A percentile compares a stretch with the other conserved stretches of the same genome.
phyloP scores from a whole-genome alignment of 306 rosid genomes.

The Psophocarpus tetragonolobus region DNA sequence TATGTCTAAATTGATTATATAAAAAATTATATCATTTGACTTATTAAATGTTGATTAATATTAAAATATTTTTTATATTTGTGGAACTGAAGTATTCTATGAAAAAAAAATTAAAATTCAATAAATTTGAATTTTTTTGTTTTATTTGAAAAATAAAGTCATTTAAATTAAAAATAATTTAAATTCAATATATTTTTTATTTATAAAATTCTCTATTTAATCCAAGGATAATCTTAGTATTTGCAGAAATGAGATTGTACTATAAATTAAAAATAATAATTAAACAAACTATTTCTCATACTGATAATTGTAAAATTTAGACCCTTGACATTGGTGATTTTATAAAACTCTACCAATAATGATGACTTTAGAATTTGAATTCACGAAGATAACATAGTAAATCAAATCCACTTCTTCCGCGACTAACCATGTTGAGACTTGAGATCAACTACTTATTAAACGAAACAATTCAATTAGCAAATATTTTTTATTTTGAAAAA shows the following conservation, averaged over 20 bases:
- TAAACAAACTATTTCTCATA: background rate
- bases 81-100: too few relatives aligned
- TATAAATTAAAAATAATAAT: background rate
- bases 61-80: too few relatives aligned
- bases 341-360: background rate
- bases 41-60: too few relatives aligned
- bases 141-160: too few relatives aligned
- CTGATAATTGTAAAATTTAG: background rate
- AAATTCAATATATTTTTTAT: too few relatives aligned
- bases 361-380: background rate
- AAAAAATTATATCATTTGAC: too few relatives aligned
- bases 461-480: background rate
- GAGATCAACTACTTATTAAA: background rate
- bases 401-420: background rate
- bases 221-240: background rate
- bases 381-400: background rate
- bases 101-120: too few relatives aligned
- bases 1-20: too few relatives aligned
- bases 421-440: background rate
- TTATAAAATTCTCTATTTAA: too few relatives aligned
- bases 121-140: too few relatives aligned
- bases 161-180: too few relatives aligned
- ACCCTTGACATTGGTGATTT: background rate
- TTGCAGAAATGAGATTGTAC: too few relatives aligned
- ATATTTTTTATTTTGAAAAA: background rate